These are phyloP conservation scores for Scutellaria galericulata DNA, from an alignment of 257 asterid species.

Conservation along the genomic window DNA sequence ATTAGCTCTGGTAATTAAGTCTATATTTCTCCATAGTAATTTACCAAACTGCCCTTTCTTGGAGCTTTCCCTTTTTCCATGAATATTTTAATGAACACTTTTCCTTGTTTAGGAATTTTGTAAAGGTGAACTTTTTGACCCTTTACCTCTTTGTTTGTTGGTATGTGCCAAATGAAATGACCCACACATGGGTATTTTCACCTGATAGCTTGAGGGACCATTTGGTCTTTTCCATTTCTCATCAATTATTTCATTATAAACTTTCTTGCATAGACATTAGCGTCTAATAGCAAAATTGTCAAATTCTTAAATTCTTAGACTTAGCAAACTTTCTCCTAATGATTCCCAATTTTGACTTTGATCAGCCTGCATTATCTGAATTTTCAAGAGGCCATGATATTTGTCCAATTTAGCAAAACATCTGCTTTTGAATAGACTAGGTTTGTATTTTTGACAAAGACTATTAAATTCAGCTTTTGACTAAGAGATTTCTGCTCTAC, in stretches of 20 bases:
- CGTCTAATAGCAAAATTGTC: conserved; percentile 35
- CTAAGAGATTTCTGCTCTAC: conserved; percentile 32
- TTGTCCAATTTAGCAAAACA: conserved; percentile 1
- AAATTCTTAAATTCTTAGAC: conserved; percentile 34
- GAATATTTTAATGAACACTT: conserved; percentile 2
- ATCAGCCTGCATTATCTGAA: conserved; percentile 38
- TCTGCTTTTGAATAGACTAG: too few species aligned
- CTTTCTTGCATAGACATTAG: conserved; percentile 22
- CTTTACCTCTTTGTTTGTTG: conserved; percentile 13
- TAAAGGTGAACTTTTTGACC: background rate
- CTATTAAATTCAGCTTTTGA: conserved; percentile 32
- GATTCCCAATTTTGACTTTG: conserved; percentile 38
- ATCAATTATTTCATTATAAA: background rate
- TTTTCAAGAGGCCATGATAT: conserved; percentile 21
- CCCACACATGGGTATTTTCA: background rate
- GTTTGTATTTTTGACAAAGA: conserved; percentile 6
- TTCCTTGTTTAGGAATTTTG: conserved; percentile 8
- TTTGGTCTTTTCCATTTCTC: conserved; percentile 29
- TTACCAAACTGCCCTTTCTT: conserved; percentile 36
- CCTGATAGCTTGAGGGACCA: conserved; percentile 3
- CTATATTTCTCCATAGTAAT: background rate
- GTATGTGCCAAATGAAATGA: background rate
- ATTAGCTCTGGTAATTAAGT: conserved; percentile 71
- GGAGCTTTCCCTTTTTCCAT: background rate
- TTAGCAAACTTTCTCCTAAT: conserved; percentile 35